These are phyloP conservation scores for Teratosphaeria destructans DNA, from an alignment of 2,329 filamentous ascomycete species.

Conservation along the genomic window DNA sequence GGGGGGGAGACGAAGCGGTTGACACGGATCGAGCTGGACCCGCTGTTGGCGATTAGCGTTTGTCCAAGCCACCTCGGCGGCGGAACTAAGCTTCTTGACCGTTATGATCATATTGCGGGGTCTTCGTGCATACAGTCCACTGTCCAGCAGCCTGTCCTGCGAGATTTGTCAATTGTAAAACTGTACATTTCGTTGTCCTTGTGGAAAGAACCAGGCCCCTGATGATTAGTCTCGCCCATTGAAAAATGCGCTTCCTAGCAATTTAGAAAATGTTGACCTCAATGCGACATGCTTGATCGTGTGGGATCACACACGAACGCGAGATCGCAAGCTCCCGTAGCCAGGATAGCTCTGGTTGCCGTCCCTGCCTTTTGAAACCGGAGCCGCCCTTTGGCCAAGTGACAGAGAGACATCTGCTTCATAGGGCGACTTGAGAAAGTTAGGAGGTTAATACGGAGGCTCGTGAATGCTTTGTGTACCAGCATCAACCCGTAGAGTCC, in stretches of 20 bases:
- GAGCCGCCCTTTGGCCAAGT: background rate
- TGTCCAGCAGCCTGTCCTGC: background rate
- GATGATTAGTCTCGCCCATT: background rate
- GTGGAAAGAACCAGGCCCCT: background rate
- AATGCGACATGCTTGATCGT: background rate
- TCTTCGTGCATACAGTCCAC: background rate
- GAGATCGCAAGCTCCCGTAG: background rate
- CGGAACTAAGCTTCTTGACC: background rate
- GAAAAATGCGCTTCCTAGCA: background rate
- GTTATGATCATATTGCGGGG: background rate
- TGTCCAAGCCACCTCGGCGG: background rate
- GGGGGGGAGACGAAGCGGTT: background rate
- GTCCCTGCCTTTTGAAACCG: background rate
- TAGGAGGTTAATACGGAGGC: background rate
- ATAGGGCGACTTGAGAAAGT: background rate
- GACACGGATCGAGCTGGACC: background rate
- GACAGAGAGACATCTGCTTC: no score
- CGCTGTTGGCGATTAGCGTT: background rate
- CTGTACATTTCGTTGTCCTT: background rate
- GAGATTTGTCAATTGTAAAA: background rate
- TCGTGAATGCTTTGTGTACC: background rate
- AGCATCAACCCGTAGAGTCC: background rate
- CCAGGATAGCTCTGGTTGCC: background rate
- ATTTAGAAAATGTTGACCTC: background rate
- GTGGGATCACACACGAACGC: background rate